These are phyloP conservation scores for Coelastrella sp. DNA, from an alignment of 139 green algal genomes.

Conservation along the genomic window DNA sequence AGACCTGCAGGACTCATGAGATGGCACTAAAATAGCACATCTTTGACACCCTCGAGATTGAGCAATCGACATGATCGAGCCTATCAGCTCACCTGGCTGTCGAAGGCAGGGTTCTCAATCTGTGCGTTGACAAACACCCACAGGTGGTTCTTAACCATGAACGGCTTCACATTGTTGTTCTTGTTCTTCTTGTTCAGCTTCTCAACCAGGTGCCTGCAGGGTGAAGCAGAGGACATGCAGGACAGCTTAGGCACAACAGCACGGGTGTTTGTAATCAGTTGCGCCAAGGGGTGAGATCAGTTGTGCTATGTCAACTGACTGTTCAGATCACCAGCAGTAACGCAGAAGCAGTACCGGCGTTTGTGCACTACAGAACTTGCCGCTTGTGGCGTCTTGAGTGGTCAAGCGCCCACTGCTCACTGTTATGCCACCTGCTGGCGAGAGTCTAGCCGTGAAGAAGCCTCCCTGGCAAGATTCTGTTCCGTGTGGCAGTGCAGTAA, in stretches of 20 bases:
- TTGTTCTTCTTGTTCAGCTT: slow-evolving; percentile 98
- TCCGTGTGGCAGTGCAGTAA: background rate
- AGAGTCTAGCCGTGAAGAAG: background rate
- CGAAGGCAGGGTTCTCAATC: slow-evolving; percentile 99
- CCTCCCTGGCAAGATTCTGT: background rate
- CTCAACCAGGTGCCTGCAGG: slow-evolving; percentile 76
- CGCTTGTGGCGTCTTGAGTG: too few relatives aligned
- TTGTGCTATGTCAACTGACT: too few relatives aligned
- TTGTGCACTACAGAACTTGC: too few relatives aligned
- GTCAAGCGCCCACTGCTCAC: too few relatives aligned
- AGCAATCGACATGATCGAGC: background rate
- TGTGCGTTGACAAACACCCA: slow-evolving; percentile 98
- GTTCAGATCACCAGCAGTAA: too few relatives aligned
- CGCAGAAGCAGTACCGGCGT: too few relatives aligned
- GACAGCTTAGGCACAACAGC: too few relatives aligned
- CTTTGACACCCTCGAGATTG: too few relatives aligned
- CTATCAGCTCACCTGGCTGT: slow-evolving; percentile 85
- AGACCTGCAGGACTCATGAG: background rate
- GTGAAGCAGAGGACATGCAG: too few relatives aligned
- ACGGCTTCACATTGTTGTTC: slow-evolving; percentile 89
- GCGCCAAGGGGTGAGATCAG: too few relatives aligned
- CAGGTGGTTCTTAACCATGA: slow-evolving; percentile 98
- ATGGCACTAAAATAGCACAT: background rate
- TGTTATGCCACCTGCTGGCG: too few relatives aligned
- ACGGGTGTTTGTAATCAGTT: background rate